phyloP scores from a whole-genome alignment of 1,284 basidiomycete genomes.

The Schizophyllum commune region DNA sequence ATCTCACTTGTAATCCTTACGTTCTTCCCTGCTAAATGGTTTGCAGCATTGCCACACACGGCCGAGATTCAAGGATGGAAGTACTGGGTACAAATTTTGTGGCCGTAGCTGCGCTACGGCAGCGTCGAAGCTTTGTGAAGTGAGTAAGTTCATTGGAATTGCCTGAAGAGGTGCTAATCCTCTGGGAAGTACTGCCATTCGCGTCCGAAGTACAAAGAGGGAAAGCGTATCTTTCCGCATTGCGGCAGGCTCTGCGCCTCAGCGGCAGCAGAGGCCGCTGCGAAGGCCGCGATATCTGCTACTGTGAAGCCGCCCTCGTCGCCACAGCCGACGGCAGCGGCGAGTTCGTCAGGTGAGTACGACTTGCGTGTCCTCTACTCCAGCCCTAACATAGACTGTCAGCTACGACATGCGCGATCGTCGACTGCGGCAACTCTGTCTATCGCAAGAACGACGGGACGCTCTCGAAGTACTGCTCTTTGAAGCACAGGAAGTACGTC shows the following conservation, averaged over 20 bases:
- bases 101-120: conserved; percentile 8
- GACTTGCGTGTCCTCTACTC: background rate
- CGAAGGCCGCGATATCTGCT: conserved; percentile 30
- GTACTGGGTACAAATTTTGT: background rate
- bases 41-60: background rate
- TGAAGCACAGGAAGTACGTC: conserved; percentile 40
- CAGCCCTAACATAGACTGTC: no score
- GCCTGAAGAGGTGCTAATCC: background rate
- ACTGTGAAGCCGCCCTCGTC: background rate
- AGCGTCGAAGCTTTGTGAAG: conserved; percentile 28
- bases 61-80: background rate
- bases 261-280: conserved; percentile 1
- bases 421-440: conserved; percentile 34
- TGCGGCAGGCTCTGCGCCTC: conserved; percentile 15
- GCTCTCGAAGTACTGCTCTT: conserved; percentile 37
- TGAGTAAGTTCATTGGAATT: conserved; percentile 8
- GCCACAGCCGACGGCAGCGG: conserved; percentile 1
- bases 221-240: conserved; percentile 33
- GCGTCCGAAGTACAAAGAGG: conserved; percentile 43
- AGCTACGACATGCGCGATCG: background rate
- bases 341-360: background rate
- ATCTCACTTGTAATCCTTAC: background rate
- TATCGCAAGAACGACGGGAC: conserved; percentile 26
- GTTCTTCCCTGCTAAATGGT: background rate
- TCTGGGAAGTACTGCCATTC: conserved; percentile 35